A percentile compares a stretch with the other conserved stretches of the same genome.
Conservation (phyloP, 345 rosid species). For the Arabis alpina region DNA sequence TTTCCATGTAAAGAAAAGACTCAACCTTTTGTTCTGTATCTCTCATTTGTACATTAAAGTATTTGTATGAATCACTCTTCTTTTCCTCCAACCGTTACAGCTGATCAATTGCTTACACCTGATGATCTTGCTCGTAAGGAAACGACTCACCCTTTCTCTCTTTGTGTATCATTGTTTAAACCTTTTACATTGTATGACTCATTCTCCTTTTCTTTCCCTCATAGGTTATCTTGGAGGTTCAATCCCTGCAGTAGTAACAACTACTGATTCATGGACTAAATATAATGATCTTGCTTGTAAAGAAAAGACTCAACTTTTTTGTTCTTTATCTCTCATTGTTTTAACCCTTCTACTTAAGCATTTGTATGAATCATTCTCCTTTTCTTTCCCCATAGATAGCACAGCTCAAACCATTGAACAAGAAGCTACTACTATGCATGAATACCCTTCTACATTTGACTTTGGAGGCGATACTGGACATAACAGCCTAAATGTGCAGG, state of each 20-base stretch:
- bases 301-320: background rate
- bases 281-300: background rate
- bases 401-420: background rate
- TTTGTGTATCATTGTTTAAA: no score
- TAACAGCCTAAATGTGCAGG: background rate
- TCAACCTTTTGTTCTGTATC: background rate
- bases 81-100: no score
- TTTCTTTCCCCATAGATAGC: constrained; percentile 14
- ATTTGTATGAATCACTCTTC: no score
- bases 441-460: background rate
- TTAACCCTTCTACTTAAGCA: background rate
- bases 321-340: background rate
- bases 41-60: no score
- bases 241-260: no score
- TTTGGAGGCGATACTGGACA: background rate
- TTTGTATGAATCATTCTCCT: constrained; percentile 1
- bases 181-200: no score
- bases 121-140: no score
- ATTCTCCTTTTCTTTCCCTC: no score
- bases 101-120: no score
- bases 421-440: background rate
- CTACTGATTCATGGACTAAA: background rate
- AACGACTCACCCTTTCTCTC: no score
- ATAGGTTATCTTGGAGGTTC: no score
- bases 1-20: constrained; percentile 2